A percentile compares a stretch with the other conserved stretches of the same genome.
phyloP scores from a whole-genome alignment of 495 filamentous ascomycete genomes.

The Aspergillus heteromorphus region DNA sequence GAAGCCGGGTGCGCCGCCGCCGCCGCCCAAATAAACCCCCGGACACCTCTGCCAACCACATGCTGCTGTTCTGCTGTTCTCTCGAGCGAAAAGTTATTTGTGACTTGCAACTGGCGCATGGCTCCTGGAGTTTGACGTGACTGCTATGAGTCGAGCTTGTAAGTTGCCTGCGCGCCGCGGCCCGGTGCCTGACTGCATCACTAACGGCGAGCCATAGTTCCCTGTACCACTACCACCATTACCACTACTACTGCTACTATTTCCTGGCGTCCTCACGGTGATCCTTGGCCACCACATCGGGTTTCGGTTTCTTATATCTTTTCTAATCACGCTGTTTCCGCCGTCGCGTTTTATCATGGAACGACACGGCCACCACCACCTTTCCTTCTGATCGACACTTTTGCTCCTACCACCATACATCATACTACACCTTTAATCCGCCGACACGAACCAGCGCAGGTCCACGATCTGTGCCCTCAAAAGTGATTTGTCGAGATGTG shows the following conservation, averaged over 20 bases:
- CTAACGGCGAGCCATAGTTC: constrained; percentile 24
- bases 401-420: too few species aligned
- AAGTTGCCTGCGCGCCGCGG: constrained; percentile 16
- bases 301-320: constrained; percentile 30
- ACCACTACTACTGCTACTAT: too few species aligned
- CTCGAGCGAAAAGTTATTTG: constrained; percentile 22
- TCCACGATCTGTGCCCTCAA: constrained; percentile 29
- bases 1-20: constrained; percentile 50
- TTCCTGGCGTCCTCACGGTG: constrained; percentile 6
- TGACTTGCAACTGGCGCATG: constrained; percentile 24
- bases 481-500: constrained; percentile 25
- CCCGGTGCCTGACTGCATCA: constrained; percentile 13
- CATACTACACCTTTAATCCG: constrained; percentile 15
- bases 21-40: constrained; percentile 28
- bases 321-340: constrained; percentile 29
- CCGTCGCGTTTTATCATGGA: constrained; percentile 6
- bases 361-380: constrained; percentile 1
- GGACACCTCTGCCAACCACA: constrained; percentile 21
- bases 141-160: constrained; percentile 30
- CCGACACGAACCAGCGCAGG: constrained; percentile 27
- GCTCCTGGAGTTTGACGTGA: constrained; percentile 28
- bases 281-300: constrained; percentile 16
- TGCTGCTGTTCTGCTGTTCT: constrained; percentile 19
- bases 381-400: constrained; percentile 14
- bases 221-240: constrained; percentile 43